Conservation (phyloP, 2,329 filamentous ascomycete species). For the Nakataea oryzae region DNA sequence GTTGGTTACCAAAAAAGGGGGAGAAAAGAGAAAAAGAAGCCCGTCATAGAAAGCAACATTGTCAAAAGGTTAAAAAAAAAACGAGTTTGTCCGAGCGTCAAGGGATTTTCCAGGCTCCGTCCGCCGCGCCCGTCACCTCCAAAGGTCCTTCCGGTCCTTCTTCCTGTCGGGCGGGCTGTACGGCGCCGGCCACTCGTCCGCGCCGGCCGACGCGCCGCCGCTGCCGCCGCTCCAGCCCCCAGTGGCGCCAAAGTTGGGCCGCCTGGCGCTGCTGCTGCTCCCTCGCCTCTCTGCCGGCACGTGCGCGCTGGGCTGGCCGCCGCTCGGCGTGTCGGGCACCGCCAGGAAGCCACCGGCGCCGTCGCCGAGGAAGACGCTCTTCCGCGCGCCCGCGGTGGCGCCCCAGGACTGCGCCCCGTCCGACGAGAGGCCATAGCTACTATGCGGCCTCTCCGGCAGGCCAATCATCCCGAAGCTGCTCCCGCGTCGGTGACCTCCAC, state of each 20-base stretch:
- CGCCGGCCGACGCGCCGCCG: constrained; percentile 10
- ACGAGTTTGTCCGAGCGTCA: too few species aligned
- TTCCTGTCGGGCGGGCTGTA: constrained; percentile 31
- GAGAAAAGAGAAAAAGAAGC: not conserved
- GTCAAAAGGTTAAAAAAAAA: not conserved
- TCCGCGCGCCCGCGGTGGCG: constrained; percentile 29
- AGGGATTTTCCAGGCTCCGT: not conserved
- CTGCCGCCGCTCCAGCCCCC: too few species aligned
- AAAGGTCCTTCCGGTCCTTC: constrained; percentile 28
- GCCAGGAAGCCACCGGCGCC: constrained; percentile 42
- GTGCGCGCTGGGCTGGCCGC: constrained; percentile 9
- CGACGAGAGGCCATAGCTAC: constrained; percentile 46
- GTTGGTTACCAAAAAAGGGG: not conserved
- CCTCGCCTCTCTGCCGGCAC: not conserved
- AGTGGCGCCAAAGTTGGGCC: constrained; percentile 8
- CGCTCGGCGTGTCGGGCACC: constrained; percentile 26
- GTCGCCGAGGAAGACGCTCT: constrained; percentile 43
- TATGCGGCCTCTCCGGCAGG: constrained; percentile 30
- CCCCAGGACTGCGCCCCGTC: constrained; percentile 35
- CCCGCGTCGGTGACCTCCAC: constrained; percentile 7
- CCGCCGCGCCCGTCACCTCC: constrained; percentile 27
- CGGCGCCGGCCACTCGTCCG: constrained; percentile 31
- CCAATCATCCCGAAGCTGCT: constrained; percentile 6
- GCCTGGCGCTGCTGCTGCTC: constrained; percentile 11
- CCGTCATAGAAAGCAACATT: not conserved